Base-by-base conservation (phyloP, 768 basidiomycete genomes). In the Tubosaeta brunneosetosa region DNA sequence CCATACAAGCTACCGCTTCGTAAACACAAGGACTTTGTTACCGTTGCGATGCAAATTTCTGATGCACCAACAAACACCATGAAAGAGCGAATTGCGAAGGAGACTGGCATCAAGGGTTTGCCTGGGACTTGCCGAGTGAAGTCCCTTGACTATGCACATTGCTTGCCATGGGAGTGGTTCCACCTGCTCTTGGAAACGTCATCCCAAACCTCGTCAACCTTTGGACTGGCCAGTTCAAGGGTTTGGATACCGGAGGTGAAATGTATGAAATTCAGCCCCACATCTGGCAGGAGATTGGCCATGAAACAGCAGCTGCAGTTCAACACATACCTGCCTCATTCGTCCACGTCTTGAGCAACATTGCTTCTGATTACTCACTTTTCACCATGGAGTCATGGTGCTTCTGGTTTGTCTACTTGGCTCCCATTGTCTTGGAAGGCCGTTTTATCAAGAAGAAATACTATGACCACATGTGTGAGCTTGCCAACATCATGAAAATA, bases 121-220 rank as follows among this genome's bases (percentile, higher is more conserved):
- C 76, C 3, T 33, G 73, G 22, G 22, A 22, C 77, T 19, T 51
- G 53, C 9, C 12, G 26, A 13, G 64, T 77, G 22, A 1, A 58
- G 1, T 74, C 70, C 0, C 51, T 77, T 19, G 60, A 61, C 6
- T 73, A 76, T 54, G 72, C 78, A 1, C 1, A 17, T 4, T 73
- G 73, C 13, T 74, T 77, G 19, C 77, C 76, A 0, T 71, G 73
- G 53, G 77, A 81, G 47, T 76, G 78, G 62, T 78, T 80, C 73
- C 78, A 82, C 47, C 65, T 77, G 0, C 62, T 79, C 22, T 74
- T 62, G 57, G 75, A 77, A 80, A 80, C 53, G 43, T 77, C 1
- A 55, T 77, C 26, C 61, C 57, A 19, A 75, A 73, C 44, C 65
- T 82, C 2, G 58, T 79, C 31, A n/a, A 51, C 0, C 57, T 75